Evolutionary conservation across 768 basidiomycete species (phyloP), one percentile per base, ranked within the genome.

Genomic region (Lactarius evosmus): DNA sequence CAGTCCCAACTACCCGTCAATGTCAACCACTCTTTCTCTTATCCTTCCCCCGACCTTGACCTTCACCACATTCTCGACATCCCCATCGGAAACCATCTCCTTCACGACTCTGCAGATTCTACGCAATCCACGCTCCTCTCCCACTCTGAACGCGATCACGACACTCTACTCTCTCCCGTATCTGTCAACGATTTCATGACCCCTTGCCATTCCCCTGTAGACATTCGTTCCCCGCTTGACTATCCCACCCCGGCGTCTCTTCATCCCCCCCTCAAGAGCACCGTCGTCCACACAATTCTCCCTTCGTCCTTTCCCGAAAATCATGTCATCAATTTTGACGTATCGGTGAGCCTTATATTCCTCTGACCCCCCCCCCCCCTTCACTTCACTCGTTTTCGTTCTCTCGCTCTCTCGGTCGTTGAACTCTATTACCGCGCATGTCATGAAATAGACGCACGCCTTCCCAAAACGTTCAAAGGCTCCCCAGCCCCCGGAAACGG

Each of bases 321-420:
- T n/a, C 69, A 70, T 65, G 67, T 69, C 64, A 66, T 69, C 54
- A 69, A 65, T 50, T 66, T 66, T 29, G 54, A 65, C n/a, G 62
- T 58, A 49, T 59, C 66, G 7, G 66, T 70, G 65, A 69, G 69
- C 57, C 52, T 59, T 9, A 50, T 60, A 22, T 62, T 62, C 49
- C 54, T 30, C 64, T 58, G 54, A 12, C 51, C 38, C 36, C 64
- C 29, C 29, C 19, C 12, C 62, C 40, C 16, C 17, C 32, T 52
- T 56, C 50, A 36, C 19, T 34, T 50, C 30, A 11, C 60, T 32
- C 38, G n/a, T n/a, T n/a, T n/a, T n/a, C n/a, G n/a, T 30, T 33
- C 44, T 32, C 7, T 59, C 17, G 19, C 32, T 30, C n/a, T 36
- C 33, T 27, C 56, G 27, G 40, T 54, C 54, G 40, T 51, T 60